Evolutionary conservation across 2,329 filamentous ascomycete genomes (phyloP).

Genomic region (Trichoderma brevicompactum): DNA sequence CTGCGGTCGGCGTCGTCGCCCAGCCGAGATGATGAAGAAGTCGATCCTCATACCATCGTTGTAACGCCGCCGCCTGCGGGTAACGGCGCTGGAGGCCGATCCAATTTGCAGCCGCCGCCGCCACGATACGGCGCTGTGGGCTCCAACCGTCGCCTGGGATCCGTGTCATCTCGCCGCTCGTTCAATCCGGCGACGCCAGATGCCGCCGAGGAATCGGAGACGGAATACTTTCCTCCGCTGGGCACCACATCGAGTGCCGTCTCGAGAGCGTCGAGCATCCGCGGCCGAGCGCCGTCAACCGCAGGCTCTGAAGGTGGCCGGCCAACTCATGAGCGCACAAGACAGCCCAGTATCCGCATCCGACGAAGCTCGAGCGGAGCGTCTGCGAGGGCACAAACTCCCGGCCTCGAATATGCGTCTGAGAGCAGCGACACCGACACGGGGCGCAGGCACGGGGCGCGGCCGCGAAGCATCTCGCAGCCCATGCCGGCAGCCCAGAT

Average conservation of each 20-base stretch:
- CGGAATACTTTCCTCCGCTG: conserved; percentile 28
- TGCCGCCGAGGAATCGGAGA: conserved; percentile 15
- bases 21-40: background rate
- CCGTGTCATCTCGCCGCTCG: conserved; percentile 17
- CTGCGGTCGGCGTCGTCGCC: conserved; percentile 1
- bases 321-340: conserved; percentile 20
- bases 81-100: background rate
- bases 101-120: background rate
- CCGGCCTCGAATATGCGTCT: background rate
- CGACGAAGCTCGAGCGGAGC: conserved; percentile 30
- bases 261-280: conserved; percentile 15
- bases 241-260: background rate
- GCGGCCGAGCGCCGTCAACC: conserved; percentile 2
- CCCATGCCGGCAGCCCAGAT: conserved; percentile 35
- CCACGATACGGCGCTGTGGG: background rate
- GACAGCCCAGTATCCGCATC: conserved; percentile 36
- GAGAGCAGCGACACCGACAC: conserved; percentile 7
- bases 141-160: background rate
- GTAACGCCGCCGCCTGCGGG: background rate
- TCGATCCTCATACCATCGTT: conserved; percentile 8
- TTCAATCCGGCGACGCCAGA: conserved; percentile 21
- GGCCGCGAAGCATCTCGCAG: conserved; percentile 46
- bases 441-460: conserved; percentile 6
- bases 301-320: conserved; percentile 10
- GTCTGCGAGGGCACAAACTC: background rate